These are phyloP conservation scores for Boletus insuetus DNA, from an alignment of 768 basidiomycete species.

Conservation along the genomic window DNA sequence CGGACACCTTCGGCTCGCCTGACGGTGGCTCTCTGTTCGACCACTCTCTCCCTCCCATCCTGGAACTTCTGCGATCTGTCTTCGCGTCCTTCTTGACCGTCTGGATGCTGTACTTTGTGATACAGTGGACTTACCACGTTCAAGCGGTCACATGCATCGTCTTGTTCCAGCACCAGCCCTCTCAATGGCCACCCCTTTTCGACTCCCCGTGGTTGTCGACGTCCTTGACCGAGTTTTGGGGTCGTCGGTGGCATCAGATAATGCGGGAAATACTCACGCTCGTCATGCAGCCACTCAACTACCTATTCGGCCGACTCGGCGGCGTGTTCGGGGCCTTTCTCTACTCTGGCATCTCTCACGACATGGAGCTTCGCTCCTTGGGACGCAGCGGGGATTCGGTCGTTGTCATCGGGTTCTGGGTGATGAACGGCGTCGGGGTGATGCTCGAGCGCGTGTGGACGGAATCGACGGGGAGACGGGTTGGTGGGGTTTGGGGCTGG, in stretches of 20 bases:
- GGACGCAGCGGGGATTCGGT: slow-evolving; percentile 40
- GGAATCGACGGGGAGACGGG: slow-evolving; percentile 38
- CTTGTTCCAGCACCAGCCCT: slow-evolving; percentile 45
- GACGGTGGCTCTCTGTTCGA: slow-evolving; percentile 38
- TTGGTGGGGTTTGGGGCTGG: slow-evolving; percentile 47
- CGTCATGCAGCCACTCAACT: slow-evolving; percentile 44
- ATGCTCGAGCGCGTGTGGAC: slow-evolving; percentile 49
- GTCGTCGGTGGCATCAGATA: slow-evolving; percentile 62
- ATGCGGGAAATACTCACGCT: slow-evolving; percentile 55
- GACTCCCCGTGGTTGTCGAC: slow-evolving; percentile 53
- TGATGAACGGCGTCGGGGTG: slow-evolving; percentile 52
- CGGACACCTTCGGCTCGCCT: slow-evolving; percentile 35
- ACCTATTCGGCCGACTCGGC: slow-evolving; percentile 48
- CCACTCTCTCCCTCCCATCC: slow-evolving; percentile 30
- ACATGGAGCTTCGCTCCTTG: slow-evolving; percentile 38
- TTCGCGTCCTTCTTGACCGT: slow-evolving; percentile 38
- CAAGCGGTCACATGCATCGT: slow-evolving; percentile 43
- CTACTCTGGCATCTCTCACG: slow-evolving; percentile 57
- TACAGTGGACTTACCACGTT: slow-evolving; percentile 43
- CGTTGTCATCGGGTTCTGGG: slow-evolving; percentile 49
- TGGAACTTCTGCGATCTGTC: slow-evolving; percentile 37
- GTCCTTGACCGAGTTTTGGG: slow-evolving; percentile 63
- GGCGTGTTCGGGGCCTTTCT: slow-evolving; percentile 57
- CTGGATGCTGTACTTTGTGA: slow-evolving; percentile 39
- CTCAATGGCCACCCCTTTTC: slow-evolving; percentile 64